Evolutionary conservation across 2,329 filamentous ascomycete genomes (phyloP).

Genomic region (Meredithiella fracta): DNA sequence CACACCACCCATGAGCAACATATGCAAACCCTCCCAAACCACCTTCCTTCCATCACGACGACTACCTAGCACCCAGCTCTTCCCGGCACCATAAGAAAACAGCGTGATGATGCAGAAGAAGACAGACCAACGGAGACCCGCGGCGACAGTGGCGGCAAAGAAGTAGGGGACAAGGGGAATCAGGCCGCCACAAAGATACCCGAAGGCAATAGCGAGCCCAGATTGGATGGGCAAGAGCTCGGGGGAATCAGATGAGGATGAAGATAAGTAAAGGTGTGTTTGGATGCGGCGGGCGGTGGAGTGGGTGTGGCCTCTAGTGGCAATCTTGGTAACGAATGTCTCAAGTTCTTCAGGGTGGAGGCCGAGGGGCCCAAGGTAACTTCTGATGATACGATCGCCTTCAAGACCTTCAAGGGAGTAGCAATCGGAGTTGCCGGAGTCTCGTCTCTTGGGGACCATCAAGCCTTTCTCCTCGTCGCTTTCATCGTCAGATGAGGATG

Average conservation of each 20-base stretch:
- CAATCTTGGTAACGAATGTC: slow-evolving; percentile 18
- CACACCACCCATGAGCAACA: slow-evolving; percentile 22
- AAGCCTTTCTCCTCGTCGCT: not conserved
- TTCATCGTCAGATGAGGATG: not conserved
- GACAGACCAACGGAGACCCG: slow-evolving; percentile 36
- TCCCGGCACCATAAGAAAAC: slow-evolving; percentile 40
- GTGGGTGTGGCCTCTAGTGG: slow-evolving; percentile 21
- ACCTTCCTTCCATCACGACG: slow-evolving; percentile 16
- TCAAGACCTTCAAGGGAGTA: slow-evolving; percentile 1
- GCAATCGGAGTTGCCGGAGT: not conserved
- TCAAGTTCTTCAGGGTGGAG: slow-evolving; percentile 17
- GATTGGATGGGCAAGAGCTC: slow-evolving; percentile 27
- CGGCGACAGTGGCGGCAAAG: slow-evolving; percentile 26
- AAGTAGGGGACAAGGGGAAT: slow-evolving; percentile 48
- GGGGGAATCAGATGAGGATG: slow-evolving; percentile 13
- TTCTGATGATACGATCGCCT: slow-evolving; percentile 18
- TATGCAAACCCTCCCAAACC: slow-evolving; percentile 21
- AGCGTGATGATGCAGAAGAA: slow-evolving; percentile 36
- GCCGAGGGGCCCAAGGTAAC: slow-evolving; percentile 21
- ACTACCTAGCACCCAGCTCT: slow-evolving; percentile 24
- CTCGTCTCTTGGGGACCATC: not conserved
- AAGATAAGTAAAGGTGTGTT: slow-evolving; percentile 9
- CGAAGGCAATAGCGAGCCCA: slow-evolving; percentile 42
- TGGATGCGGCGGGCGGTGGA: slow-evolving; percentile 17
- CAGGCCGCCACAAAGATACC: slow-evolving; percentile 46